These are phyloP conservation scores for Globisporangium sylvaticum DNA, from an alignment of 352 stramenopile genomes.

Conservation along the genomic window DNA sequence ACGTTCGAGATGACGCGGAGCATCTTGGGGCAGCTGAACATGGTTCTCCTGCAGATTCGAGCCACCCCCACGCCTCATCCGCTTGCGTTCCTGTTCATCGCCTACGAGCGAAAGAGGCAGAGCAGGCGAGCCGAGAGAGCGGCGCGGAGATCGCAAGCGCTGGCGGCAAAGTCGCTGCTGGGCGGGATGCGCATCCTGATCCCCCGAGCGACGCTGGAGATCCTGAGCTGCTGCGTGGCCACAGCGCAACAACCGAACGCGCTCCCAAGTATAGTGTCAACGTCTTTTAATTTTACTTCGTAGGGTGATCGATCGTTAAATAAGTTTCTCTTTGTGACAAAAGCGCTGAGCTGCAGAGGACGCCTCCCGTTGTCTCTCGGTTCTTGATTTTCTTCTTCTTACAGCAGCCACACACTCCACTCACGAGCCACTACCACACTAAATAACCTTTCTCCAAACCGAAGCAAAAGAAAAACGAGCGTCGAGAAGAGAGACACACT, in stretches of 20 bases:
- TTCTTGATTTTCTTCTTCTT: constrained; percentile 9
- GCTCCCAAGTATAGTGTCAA: not conserved
- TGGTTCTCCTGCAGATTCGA: not conserved
- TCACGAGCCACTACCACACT: constrained; percentile 1
- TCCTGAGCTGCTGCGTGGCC: not conserved
- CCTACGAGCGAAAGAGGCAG: not conserved
- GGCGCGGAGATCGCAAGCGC: not conserved
- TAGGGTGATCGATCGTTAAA: not conserved
- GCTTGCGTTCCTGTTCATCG: not conserved
- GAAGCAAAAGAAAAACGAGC: constrained; percentile 1
- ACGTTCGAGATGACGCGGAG: not conserved
- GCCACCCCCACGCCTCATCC: not conserved
- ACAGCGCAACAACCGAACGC: not conserved
- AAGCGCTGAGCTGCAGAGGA: constrained; percentile 1
- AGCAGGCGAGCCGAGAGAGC: not conserved
- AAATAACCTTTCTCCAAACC: constrained; percentile 1
- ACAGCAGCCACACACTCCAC: constrained; percentile 1
- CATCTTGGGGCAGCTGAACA: not conserved
- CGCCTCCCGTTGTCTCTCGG: constrained; percentile 1
- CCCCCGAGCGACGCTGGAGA: constrained; percentile 8
- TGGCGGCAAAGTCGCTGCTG: not conserved
- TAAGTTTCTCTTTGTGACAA: constrained; percentile 7
- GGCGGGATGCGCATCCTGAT: constrained; percentile 3
- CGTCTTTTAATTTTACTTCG: not conserved
- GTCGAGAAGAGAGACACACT: constrained; percentile 1